Evolutionary conservation across 352 stramenopile species (phyloP).

Genomic region (Globisporangium iwayamae): DNA sequence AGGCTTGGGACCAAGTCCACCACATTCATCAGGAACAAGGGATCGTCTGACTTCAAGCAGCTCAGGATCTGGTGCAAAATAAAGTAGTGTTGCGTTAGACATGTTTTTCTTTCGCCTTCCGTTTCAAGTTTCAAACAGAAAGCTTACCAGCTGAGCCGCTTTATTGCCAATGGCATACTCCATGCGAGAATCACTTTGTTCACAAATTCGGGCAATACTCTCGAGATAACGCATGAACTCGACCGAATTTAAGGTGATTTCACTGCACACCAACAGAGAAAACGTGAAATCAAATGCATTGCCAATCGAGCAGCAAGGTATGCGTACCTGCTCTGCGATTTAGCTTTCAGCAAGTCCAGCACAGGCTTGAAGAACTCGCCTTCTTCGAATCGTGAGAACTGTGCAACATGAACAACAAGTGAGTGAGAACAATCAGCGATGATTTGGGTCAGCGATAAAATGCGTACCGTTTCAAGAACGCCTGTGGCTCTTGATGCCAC

Average conservation of each 20-base stretch:
- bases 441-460: not conserved
- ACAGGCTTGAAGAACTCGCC: conserved; percentile 42
- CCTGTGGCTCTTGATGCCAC: conserved; percentile 57
- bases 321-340: conserved; percentile 40
- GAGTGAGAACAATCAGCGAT: not conserved
- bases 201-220: conserved; percentile 57
- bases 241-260: conserved; percentile 46
- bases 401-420: not conserved
- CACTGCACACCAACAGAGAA: conserved; percentile 17
- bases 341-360: conserved; percentile 45
- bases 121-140: not conserved
- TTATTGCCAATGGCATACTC: conserved; percentile 45
- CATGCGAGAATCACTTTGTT: conserved; percentile 56
- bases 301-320: not conserved
- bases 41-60: conserved; percentile 70
- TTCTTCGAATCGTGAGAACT: conserved; percentile 44
- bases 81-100: not conserved
- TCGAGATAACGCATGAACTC: conserved; percentile 82
- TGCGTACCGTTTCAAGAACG: conserved; percentile 54
- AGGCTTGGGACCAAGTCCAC: conserved; percentile 74
- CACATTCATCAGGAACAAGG: conserved; percentile 83
- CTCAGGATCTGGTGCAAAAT: conserved; percentile 48
- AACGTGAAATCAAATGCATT: not conserved
- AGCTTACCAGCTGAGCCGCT: conserved; percentile 38
- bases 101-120: not conserved